Evolutionary conservation across 2,329 filamentous ascomycete genomes (phyloP).

Genomic region (Fusarium verrucosum): DNA sequence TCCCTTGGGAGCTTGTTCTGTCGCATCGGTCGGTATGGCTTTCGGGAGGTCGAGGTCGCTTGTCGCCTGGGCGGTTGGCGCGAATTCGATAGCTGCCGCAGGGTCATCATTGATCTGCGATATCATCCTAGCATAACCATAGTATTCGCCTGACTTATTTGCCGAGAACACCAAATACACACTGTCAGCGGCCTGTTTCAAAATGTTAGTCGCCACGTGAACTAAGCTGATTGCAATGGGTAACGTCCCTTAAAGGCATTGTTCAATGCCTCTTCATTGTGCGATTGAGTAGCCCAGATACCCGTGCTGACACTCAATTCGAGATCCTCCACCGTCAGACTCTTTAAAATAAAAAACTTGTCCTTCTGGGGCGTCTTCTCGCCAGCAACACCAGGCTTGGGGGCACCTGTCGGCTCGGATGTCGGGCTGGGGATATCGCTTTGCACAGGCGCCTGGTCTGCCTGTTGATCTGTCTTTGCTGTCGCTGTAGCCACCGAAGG

Average conservation of each 20-base stretch:
- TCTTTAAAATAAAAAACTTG: slow-evolving; percentile 93
- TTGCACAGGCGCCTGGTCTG: slow-evolving; percentile 12
- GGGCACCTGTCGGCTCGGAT: not conserved
- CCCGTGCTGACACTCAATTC: slow-evolving; percentile 88
- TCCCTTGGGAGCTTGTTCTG: slow-evolving; percentile 79
- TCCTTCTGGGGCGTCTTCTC: slow-evolving; percentile 60
- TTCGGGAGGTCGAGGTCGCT: slow-evolving; percentile 75
- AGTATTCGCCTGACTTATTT: slow-evolving; percentile 97
- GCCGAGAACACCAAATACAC: slow-evolving; percentile 95
- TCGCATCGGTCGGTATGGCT: slow-evolving; percentile 81
- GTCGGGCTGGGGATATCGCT: slow-evolving; percentile 4
- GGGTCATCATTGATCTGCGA: slow-evolving; percentile 85
- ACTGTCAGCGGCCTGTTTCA: slow-evolving; percentile 74
- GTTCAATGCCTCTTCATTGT: slow-evolving; percentile 88
- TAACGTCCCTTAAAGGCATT: slow-evolving; percentile 77
- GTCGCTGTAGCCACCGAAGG: slow-evolving; percentile 56
- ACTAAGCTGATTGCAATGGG: not conserved
- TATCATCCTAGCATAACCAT: slow-evolving; percentile 90
- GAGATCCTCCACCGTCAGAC: slow-evolving; percentile 87
- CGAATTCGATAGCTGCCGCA: slow-evolving; percentile 73
- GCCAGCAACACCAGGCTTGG: not conserved
- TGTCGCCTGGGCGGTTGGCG: slow-evolving; percentile 68
- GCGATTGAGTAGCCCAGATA: slow-evolving; percentile 92
- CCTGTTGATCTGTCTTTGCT: slow-evolving; percentile 18
- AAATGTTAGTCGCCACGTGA: slow-evolving; percentile 1